Base-by-base conservation (phyloP, 257 asterid genomes). In the Solanum clarkiae region DNA sequence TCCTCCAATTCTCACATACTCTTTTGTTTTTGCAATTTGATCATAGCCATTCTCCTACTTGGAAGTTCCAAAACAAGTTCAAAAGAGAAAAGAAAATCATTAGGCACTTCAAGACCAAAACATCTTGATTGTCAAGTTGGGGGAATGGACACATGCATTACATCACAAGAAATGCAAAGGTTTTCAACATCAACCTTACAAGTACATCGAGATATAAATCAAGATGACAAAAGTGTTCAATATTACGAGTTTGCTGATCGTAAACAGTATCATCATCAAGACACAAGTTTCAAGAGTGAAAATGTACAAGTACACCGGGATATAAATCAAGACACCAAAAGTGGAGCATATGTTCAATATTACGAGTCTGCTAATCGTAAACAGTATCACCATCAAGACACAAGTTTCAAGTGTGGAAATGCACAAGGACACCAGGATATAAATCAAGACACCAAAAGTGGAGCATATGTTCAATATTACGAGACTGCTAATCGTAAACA, bases 11-110 rank as follows among this genome's bases (percentile, higher is more conserved):
- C 96, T 82, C 92, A 85, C 18, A 86, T 90, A 45, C 89, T 89
- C 32, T 93, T 94, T 84, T 92, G 93, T 80, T 88, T 91, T 44
- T 93, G 92, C 88, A 93, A 94, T 88, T 85, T 93, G 70, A 89
- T 95, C 87, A 92, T 92, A 14, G 92, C 85, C 56, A 47, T 93
- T 80, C 86, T 94, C 18, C 88, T 95, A 45, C 84, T 92, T 44
- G 89, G 86, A 16, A 85, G 88, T 86, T 87, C 87, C 55, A 91
- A 86, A 54, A 51, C 90, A 59, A 74, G 18, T 49, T 80, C 89
- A 32, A 70, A 74, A 83, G 49, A 86, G 11, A 55, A 6, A 49
- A 84, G 69, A 4, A 54, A n/a, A 13, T 80, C 40, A 49, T 15
- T 7, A 55, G 24, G 15, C 6, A 75, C 15, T 75, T 24, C 62